phyloP scores from a whole-genome alignment of 2,329 filamentous ascomycete genomes.

The Hypoxylon sp. region DNA sequence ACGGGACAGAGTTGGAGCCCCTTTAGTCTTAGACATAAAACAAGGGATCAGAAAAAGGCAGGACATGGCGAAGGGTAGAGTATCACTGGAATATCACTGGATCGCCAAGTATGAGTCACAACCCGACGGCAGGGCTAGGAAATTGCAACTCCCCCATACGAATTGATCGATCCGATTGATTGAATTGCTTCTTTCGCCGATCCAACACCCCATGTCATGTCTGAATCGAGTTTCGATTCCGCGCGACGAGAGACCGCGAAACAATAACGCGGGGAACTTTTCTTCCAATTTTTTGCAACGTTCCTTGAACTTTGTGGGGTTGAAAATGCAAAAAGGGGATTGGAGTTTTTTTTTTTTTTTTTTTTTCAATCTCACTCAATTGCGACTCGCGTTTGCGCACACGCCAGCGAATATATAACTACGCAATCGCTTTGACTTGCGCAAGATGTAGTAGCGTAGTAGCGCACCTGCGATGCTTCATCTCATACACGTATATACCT shows the following conservation, averaged over 20 bases:
- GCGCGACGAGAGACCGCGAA: conserved; percentile 13
- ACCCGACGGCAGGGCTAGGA: conserved; percentile 30
- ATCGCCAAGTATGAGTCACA: conserved; percentile 48
- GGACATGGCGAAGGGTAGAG: conserved; percentile 30
- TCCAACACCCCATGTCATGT: conserved; percentile 21
- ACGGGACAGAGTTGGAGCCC: conserved; percentile 21
- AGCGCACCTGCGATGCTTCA: conserved; percentile 12
- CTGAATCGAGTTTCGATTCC: conserved; percentile 39
- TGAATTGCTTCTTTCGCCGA: conserved; percentile 21
- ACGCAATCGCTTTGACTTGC: conserved; percentile 29
- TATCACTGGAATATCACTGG: not conserved
- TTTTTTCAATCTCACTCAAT: conserved; percentile 17
- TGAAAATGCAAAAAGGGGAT: conserved; percentile 14
- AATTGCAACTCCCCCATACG: conserved; percentile 24
- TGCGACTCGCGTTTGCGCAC: conserved; percentile 32
- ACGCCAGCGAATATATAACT: conserved; percentile 9
- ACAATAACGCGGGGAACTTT: conserved; percentile 26
- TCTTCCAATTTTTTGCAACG: conserved; percentile 24
- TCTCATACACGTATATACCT: not conserved
- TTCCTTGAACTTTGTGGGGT: conserved; percentile 35
- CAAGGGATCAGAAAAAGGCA: conserved; percentile 26
- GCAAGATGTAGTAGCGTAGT: conserved; percentile 10
- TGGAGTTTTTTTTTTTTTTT: conserved; percentile 2
- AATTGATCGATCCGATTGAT: conserved; percentile 45
- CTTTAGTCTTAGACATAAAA: conserved; percentile 24